A percentile compares a stretch with the other conserved stretches of the same genome.
Evolutionary conservation across 2,329 filamentous ascomycete genomes (phyloP).

Genomic region (Cryphonectria naterciae): DNA sequence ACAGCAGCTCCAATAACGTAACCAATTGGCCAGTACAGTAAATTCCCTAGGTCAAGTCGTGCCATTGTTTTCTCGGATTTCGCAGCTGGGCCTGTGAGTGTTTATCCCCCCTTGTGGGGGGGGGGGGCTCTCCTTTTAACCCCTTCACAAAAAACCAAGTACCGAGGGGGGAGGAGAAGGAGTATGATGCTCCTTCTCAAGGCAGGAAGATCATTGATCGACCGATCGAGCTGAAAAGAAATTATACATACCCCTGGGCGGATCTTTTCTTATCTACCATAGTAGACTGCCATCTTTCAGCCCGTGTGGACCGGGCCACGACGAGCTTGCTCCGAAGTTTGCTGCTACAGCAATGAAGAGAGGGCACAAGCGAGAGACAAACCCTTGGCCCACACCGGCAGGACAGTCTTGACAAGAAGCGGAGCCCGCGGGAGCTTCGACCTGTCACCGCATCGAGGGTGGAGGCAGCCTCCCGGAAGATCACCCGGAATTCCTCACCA

Average conservation of each 20-base stretch:
- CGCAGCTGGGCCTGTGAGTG: not conserved
- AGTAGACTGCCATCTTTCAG: not conserved
- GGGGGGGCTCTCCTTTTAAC: not conserved
- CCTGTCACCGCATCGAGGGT: not conserved
- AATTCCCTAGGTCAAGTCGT: not conserved
- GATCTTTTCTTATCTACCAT: not conserved
- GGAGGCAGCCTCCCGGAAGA: constrained; percentile 2
- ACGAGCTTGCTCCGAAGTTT: not conserved
- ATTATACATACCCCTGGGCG: not conserved
- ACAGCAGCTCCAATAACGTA: not conserved
- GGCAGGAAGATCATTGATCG: not conserved
- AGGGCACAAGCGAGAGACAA: not conserved
- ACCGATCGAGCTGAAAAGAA: not conserved
- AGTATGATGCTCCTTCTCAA: not conserved
- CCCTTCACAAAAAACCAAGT: not conserved
- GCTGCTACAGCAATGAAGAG: not conserved
- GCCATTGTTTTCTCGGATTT: not conserved
- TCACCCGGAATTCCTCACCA: constrained; percentile 3
- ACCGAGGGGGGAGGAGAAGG: not conserved
- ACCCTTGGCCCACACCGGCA: not conserved
- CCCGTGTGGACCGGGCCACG: not conserved
- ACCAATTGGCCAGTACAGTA: not conserved
- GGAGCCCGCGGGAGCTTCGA: constrained; percentile 17
- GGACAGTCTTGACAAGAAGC: not conserved
- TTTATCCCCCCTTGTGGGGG: no score